Evolutionary conservation across 176 grass and related monocot genomes (phyloP).

Genomic region (Aechmea fasciata): DNA sequence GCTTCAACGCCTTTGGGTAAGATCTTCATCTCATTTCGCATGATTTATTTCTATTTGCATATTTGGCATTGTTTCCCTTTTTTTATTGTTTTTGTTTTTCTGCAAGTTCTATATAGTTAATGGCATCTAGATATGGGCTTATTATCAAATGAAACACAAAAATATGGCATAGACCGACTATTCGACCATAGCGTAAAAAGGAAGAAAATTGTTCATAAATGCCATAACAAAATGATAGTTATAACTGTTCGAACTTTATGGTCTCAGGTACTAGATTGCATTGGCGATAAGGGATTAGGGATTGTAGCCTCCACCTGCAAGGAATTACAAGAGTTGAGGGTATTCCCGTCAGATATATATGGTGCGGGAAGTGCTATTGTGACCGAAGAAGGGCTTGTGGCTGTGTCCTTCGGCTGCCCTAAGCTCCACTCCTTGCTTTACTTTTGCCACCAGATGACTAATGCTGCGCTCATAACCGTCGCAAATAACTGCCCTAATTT

Average conservation of each 20-base stretch:
- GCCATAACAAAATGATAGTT: not conserved
- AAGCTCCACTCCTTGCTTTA: conserved; percentile 68
- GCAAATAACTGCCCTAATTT: conserved; percentile 76
- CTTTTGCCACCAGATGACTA: conserved; percentile 87
- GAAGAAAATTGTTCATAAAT: too few species aligned
- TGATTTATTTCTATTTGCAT: not conserved
- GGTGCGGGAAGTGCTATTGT: conserved; percentile 40
- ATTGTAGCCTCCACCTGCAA: conserved; percentile 68
- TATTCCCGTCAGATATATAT: conserved; percentile 58
- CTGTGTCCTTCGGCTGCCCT: conserved; percentile 65
- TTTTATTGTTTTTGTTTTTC: too few species aligned
- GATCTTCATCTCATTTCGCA: conserved; percentile 13
- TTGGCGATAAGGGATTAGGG: conserved; percentile 68
- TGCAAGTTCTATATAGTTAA: too few species aligned
- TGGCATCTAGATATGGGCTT: too few species aligned
- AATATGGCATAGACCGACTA: too few species aligned
- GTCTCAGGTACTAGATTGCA: conserved; percentile 61
- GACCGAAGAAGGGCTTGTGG: conserved; percentile 72
- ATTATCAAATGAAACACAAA: too few species aligned
- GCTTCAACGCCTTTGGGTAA: conserved; percentile 88
- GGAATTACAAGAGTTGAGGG: conserved; percentile 78
- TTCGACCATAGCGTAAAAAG: too few species aligned
- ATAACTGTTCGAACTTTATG: conserved; percentile 6
- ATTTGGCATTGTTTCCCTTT: not conserved
- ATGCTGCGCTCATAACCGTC: conserved; percentile 55